Conservation (phyloP, 2,329 filamentous ascomycete genomes). For the Chaetomiaceae sp. region DNA sequence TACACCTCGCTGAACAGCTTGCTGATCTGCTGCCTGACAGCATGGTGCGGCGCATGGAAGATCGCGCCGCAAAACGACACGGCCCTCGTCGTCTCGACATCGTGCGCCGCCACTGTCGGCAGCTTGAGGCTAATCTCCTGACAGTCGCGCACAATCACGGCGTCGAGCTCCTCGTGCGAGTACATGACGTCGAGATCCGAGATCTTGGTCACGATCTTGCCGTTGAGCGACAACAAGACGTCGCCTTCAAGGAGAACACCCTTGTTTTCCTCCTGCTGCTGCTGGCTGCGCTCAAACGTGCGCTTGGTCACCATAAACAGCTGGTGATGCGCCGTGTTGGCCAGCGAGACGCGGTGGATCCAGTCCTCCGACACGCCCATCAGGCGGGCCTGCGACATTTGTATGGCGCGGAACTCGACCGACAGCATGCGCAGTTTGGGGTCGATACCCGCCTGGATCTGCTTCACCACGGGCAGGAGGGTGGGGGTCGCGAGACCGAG, state of each 20-base stretch:
- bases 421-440: slow-evolving; percentile 87
- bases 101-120: slow-evolving; percentile 79
- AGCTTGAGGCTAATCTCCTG: slow-evolving; percentile 72
- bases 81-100: slow-evolving; percentile 87
- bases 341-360: slow-evolving; percentile 84
- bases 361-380: slow-evolving; percentile 97
- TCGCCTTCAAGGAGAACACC: slow-evolving; percentile 73
- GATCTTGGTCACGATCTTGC: slow-evolving; percentile 86
- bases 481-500: slow-evolving; percentile 86
- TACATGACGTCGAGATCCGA: slow-evolving; percentile 97
- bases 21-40: slow-evolving; percentile 93
- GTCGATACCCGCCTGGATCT: slow-evolving; percentile 74
- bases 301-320: slow-evolving; percentile 95
- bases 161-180: slow-evolving; percentile 74
- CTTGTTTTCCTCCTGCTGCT: slow-evolving; percentile 27
- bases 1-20: slow-evolving; percentile 96
- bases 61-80: slow-evolving; percentile 95
- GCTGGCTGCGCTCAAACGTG: slow-evolving; percentile 53
- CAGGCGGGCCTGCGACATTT: slow-evolving; percentile 93
- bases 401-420: slow-evolving; percentile 89
- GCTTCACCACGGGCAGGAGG: slow-evolving; percentile 78
- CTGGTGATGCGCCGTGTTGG: slow-evolving; percentile 89
- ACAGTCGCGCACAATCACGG: slow-evolving; percentile 80
- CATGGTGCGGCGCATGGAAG: slow-evolving; percentile 88
- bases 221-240: slow-evolving; percentile 86